Conservation (phyloP, 2,329 filamentous ascomycete species). For the Arthrobotrys megalospora region DNA sequence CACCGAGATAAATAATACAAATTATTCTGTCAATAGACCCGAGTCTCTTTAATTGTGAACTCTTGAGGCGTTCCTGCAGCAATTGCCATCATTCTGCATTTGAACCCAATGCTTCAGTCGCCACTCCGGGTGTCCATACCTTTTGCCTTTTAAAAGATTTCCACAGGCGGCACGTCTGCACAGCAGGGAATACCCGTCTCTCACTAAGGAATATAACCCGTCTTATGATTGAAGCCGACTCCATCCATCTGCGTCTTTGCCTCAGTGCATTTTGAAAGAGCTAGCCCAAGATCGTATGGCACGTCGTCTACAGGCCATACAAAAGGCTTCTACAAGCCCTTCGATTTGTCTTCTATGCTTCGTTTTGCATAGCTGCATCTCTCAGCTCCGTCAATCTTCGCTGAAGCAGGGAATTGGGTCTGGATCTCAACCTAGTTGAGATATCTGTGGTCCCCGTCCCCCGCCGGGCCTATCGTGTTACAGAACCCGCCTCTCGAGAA, state of each 20-base stretch:
- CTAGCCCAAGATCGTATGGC: conserved; percentile 23
- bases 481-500: conserved; percentile 41
- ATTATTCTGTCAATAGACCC: not conserved
- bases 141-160: conserved; percentile 31
- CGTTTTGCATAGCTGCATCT: conserved; percentile 27
- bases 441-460: conserved; percentile 44
- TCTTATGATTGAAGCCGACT: conserved; percentile 27
- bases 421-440: conserved; percentile 42
- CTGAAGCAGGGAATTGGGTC: conserved; percentile 38
- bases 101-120: conserved; percentile 11
- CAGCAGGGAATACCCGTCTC: conserved; percentile 33
- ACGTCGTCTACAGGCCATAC: conserved; percentile 27
- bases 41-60: conserved; percentile 10
- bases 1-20: not conserved
- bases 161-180: conserved; percentile 25
- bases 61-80: conserved; percentile 46
- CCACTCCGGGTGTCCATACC: conserved; percentile 30
- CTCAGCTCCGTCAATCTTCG: conserved; percentile 52
- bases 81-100: conserved; percentile 33
- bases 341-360: conserved; percentile 49
- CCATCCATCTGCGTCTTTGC: conserved; percentile 36
- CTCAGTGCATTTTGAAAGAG: conserved; percentile 20
- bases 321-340: conserved; percentile 39
- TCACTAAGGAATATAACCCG: conserved; percentile 26
- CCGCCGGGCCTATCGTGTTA: conserved; percentile 42